These are phyloP conservation scores for Geoglossum cookeanum DNA, from an alignment of 2,329 filamentous ascomycete species.

Conservation along the genomic window DNA sequence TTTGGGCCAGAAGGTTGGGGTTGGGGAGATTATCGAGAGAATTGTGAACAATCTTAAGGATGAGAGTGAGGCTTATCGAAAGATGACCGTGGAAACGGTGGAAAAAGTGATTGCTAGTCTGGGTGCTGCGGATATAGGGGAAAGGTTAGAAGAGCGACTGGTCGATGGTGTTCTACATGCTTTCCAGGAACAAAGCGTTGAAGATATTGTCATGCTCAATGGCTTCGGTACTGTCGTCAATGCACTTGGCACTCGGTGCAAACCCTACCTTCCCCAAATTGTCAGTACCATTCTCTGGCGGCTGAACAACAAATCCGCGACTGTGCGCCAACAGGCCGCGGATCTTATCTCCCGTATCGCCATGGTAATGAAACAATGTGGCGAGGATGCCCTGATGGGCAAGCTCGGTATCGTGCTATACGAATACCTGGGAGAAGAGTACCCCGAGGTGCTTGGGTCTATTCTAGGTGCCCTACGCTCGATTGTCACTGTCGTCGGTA, in stretches of 20 bases:
- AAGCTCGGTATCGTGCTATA: slow-evolving; percentile 90
- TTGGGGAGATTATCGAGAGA: slow-evolving; percentile 80
- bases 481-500: slow-evolving; percentile 94
- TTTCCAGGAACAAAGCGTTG: slow-evolving; percentile 95
- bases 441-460: slow-evolving; percentile 90
- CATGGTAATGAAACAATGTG: slow-evolving; percentile 98
- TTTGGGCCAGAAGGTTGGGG: slow-evolving; percentile 92
- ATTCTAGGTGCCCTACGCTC: slow-evolving; percentile 88
- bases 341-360: slow-evolving; percentile 94
- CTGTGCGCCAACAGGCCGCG: slow-evolving; percentile 88
- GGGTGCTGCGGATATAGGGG: slow-evolving; percentile 82
- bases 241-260: slow-evolving; percentile 79
- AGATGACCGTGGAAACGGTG: slow-evolving; percentile 97
- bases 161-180: slow-evolving; percentile 90
- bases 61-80: slow-evolving; percentile 91
- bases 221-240: slow-evolving; percentile 97
- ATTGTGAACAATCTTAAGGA: slow-evolving; percentile 95
- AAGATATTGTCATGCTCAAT: slow-evolving; percentile 90
- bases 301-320: slow-evolving; percentile 93
- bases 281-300: slow-evolving; percentile 92
- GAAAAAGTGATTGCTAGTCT: slow-evolving; percentile 91
- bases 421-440: slow-evolving; percentile 96
- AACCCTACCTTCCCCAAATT: slow-evolving; percentile 91
- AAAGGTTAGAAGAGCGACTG: slow-evolving; percentile 78
- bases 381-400: slow-evolving; percentile 86